Evolutionary conservation across 371 early-diverging fungal genomes (phyloP), one percentile per base, ranked within the genome.

Genomic region (Aphelidium insulamus): DNA sequence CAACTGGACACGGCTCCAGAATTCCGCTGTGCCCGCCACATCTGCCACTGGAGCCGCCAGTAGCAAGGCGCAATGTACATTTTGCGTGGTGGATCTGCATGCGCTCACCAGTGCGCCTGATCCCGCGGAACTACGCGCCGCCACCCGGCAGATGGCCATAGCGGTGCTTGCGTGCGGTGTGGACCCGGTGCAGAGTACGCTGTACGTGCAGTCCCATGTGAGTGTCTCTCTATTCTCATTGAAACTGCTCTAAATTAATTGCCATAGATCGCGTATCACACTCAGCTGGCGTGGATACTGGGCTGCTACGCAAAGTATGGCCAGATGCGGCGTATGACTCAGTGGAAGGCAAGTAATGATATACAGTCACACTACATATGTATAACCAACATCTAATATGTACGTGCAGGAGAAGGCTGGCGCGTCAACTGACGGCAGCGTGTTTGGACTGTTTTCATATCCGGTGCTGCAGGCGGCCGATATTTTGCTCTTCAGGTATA

Each of bases 401-500:
- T 57, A 55, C 16, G 25, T 39, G 10, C 31, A 43, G 24, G 46
- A 43, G 9, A 29, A 37, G 3, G 16, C 23, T 2, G 44, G 36
- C 16, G 40, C 28, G 11, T n/a, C 21, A 10, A 5, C 34, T 2
- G 42, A 46, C 5, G 56, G 58, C 30, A 51, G 50, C 48, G 11
- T 69, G 69, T 0, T 46, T 76, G 23, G 92, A 0, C 43, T 92
- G 12, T 69, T 90, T 41, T 70, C 83, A 6, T 92, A 92, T 34
- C 92, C 92, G 2, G 78, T 86, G 2, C 58, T 92, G 29, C 80
- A 80, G 57, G 90, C 90, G 0, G 84, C 92, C n/a, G 92, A 92
- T 49, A 77, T 92, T 23, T 43, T 91, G 20, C 45, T 90, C 0
- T 92, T 87, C 59, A 65, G 57, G 58, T 65, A 57, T 26, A 11